phyloP scores from a whole-genome alignment of 805 yeast species.

The Kazachstania kunashirensis region DNA sequence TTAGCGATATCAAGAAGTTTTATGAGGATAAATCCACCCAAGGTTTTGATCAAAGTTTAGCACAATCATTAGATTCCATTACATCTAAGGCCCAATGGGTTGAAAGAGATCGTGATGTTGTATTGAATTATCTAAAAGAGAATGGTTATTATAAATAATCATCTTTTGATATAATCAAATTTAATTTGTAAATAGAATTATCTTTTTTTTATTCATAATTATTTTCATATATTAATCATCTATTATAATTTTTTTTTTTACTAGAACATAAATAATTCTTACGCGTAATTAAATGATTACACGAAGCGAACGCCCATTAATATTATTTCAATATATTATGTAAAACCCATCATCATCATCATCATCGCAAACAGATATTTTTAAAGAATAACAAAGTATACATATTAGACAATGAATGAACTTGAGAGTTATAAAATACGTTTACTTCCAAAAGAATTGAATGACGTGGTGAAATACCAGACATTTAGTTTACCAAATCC shows the following conservation, averaged over 20 bases:
- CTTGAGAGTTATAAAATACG: neutral
- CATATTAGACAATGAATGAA: too few relatives aligned
- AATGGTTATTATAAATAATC: slow-evolving; percentile 4
- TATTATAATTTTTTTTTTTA: too few relatives aligned
- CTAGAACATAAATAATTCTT: too few relatives aligned
- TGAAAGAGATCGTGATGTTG: slow-evolving; percentile 41
- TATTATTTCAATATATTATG: too few relatives aligned
- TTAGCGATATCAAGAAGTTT: slow-evolving; percentile 41
- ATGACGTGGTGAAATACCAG: neutral
- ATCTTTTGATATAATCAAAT: neutral
- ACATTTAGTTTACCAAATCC: slow-evolving; percentile 24
- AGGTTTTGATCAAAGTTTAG: slow-evolving; percentile 56
- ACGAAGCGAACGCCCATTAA: too few relatives aligned
- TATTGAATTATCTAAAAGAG: slow-evolving; percentile 41
- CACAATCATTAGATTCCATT: slow-evolving; percentile 54
- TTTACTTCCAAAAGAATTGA: neutral
- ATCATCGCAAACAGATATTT: too few relatives aligned
- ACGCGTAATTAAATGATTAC: too few relatives aligned
- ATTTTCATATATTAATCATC: too few relatives aligned
- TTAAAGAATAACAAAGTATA: too few relatives aligned
- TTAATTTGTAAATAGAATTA: neutral
- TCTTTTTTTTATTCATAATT: neutral
- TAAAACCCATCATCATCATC: too few relatives aligned
- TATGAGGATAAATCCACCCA: slow-evolving; percentile 46
- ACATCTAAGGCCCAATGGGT: slow-evolving; percentile 51